A percentile compares a stretch with the other conserved stretches of the same genome.
These are phyloP conservation scores for Arabidopsis thaliana DNA, from an alignment of 345 rosid species.

Conservation along the genomic window TAIR10.1 NC_003074.8:4413501-4414000, in stretches of 20 bases:
- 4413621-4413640: constrained; percentile 8
- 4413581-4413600: constrained; percentile 66
- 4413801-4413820: constrained; percentile 91
- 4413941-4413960: constrained; percentile 56
- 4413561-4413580: constrained; percentile 83
- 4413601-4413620: constrained; percentile 7
- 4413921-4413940: constrained; percentile 57
- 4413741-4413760: constrained; percentile 92
- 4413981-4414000: constrained; percentile 61
- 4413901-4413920: constrained; percentile 76
- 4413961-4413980: constrained; percentile 60
- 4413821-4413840: constrained; percentile 95
- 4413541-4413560: constrained; percentile 66
- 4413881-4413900: constrained; percentile 65
- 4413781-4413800: constrained; percentile 91
- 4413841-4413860: constrained; percentile 93
- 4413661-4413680: constrained; percentile 91
- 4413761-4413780: constrained; percentile 78
- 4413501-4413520: constrained; percentile 62
- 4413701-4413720: constrained; percentile 85
- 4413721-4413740: constrained; percentile 86
- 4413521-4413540: constrained; percentile 68
- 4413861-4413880: constrained; percentile 64
- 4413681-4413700: constrained; percentile 91
- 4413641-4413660: constrained; percentile 13